These are phyloP conservation scores for Fusarium multiceps DNA, from an alignment of 2,329 filamentous ascomycete species.

Conservation along the genomic window DNA sequence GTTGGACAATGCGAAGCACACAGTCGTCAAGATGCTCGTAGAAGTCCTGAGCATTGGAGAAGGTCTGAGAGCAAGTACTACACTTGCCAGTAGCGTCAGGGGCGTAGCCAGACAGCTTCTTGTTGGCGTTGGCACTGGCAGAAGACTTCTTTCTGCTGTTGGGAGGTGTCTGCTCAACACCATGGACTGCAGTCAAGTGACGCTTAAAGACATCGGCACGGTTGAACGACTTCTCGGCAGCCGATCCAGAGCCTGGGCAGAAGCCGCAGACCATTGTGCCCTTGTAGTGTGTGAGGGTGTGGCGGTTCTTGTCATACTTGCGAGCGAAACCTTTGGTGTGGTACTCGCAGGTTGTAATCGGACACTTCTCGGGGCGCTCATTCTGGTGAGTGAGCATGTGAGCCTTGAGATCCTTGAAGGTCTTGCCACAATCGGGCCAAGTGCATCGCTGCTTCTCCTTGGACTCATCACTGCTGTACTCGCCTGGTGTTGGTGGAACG, in stretches of 20 bases:
- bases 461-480: constrained; percentile 69
- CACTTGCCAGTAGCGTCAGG: constrained; percentile 91
- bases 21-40: constrained; percentile 94
- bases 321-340: constrained; percentile 91
- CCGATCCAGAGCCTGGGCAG: constrained; percentile 87
- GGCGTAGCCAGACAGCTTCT: constrained; percentile 77
- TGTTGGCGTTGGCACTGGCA: constrained; percentile 57
- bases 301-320: constrained; percentile 96
- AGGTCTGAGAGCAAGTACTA: constrained; percentile 91
- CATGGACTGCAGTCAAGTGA: constrained; percentile 89
- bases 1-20: constrained; percentile 76
- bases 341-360: constrained; percentile 91
- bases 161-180: constrained; percentile 90
- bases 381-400: constrained; percentile 95
- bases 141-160: constrained; percentile 83
- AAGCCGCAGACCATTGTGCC: constrained; percentile 97
- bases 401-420: constrained; percentile 91
- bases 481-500: constrained; percentile 70
- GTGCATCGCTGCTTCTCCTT: constrained; percentile 81
- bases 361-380: constrained; percentile 93
- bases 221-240: constrained; percentile 95
- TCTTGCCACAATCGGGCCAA: constrained; percentile 83
- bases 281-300: constrained; percentile 95
- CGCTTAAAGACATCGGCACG: constrained; percentile 96
- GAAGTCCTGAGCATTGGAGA: constrained; percentile 95